Conservation (phyloP, 2,329 filamentous ascomycete genomes). For the Amphichorda felina region DNA sequence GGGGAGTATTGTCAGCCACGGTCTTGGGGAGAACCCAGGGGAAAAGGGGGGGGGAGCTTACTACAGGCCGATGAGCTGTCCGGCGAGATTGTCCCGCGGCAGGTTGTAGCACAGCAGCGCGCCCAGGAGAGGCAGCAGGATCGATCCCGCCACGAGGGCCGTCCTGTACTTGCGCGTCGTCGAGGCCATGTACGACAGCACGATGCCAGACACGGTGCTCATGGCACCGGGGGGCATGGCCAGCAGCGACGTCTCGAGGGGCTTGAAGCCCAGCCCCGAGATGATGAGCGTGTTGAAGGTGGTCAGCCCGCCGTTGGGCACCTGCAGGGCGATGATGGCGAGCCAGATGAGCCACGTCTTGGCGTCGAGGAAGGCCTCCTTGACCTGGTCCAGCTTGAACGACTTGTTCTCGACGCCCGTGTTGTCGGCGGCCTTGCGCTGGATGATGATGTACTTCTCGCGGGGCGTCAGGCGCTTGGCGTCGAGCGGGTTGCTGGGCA, state of each 20-base stretch:
- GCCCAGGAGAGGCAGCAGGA: background rate
- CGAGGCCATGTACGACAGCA: background rate
- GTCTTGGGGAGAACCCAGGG: background rate
- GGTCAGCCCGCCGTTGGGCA: constrained; percentile 58
- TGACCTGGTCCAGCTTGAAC: constrained; percentile 45
- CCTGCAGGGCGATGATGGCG: constrained; percentile 22
- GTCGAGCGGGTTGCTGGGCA: constrained; percentile 6
- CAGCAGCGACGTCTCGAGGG: constrained; percentile 55
- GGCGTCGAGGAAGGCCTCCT: constrained; percentile 43
- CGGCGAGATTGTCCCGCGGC: background rate
- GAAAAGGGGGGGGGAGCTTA: background rate
- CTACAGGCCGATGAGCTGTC: background rate
- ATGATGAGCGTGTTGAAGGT: constrained; percentile 64
- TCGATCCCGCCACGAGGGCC: background rate
- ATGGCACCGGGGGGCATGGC: constrained; percentile 59
- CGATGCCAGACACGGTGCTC: background rate
- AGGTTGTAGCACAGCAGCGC: background rate
- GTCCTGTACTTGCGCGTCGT: background rate
- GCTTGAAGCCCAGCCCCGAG: constrained; percentile 54
- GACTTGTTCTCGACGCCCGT: constrained; percentile 30
- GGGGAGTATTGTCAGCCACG: background rate
- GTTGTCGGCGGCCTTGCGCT: constrained; percentile 46
- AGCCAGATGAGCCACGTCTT: constrained; percentile 53
- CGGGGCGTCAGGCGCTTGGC: constrained; percentile 6
- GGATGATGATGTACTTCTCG: constrained; percentile 31